phyloP scores from a whole-genome alignment of 2,329 filamentous ascomycete species.

The Aureobasidium lini region DNA sequence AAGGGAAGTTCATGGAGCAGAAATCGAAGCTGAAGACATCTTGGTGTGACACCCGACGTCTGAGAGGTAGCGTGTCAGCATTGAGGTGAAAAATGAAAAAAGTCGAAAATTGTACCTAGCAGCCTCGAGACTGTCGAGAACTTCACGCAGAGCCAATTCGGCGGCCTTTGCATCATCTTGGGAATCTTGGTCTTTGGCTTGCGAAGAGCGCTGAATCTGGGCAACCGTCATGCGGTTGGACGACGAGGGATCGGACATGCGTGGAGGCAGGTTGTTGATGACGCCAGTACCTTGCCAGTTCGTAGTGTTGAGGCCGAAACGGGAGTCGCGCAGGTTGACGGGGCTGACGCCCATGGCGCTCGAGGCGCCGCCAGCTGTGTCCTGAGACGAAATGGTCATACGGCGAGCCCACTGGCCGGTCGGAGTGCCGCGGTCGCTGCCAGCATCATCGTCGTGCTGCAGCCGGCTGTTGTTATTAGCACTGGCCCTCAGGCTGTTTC shows the following conservation, averaged over 20 bases:
- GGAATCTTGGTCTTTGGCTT: constrained; percentile 7
- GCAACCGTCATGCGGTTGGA: neutral
- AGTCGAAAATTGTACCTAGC: constrained; percentile 54
- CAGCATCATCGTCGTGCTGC: constrained; percentile 4
- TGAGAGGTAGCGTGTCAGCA: neutral
- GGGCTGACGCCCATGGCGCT: constrained; percentile 11
- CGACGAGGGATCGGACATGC: constrained; percentile 1
- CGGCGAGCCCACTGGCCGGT: constrained; percentile 6
- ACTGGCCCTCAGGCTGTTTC: constrained; percentile 34
- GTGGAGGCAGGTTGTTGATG: constrained; percentile 60
- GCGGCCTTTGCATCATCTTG: constrained; percentile 50
- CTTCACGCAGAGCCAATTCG: constrained; percentile 75
- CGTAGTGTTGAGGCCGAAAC: constrained; percentile 11
- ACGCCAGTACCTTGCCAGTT: constrained; percentile 53
- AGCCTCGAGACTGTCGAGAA: constrained; percentile 72
- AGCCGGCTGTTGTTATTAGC: constrained; percentile 10
- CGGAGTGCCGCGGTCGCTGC: constrained; percentile 12
- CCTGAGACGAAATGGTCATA: constrained; percentile 9
- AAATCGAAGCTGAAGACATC: constrained; percentile 72
- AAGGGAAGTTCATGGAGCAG: constrained; percentile 75
- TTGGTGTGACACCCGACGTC: constrained; percentile 30
- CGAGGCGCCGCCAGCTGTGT: constrained; percentile 12
- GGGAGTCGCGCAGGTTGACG: constrained; percentile 9
- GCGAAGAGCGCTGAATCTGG: neutral
- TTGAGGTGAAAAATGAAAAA: neutral